These are phyloP conservation scores for Vanderwaltozyma yarrowii DNA, from an alignment of 805 yeast species.

Conservation along the genomic window DNA sequence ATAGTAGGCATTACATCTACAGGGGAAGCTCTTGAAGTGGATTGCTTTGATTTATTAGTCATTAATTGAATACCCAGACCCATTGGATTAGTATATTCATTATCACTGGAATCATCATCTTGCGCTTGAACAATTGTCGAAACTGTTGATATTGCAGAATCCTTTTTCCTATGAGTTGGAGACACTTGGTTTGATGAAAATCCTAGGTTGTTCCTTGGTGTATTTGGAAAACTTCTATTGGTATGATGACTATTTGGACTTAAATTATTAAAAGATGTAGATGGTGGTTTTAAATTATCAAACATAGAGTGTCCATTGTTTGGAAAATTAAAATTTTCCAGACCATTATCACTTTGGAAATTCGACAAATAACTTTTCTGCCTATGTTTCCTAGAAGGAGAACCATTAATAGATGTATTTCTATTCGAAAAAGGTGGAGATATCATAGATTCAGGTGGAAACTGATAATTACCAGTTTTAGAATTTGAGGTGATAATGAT, in stretches of 20 bases:
- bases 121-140: slow-evolving; percentile 23
- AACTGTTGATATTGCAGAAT: slow-evolving; percentile 22
- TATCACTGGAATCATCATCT: slow-evolving; percentile 13
- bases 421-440: slow-evolving; percentile 1
- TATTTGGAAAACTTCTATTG: background rate
- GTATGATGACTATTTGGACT: background rate
- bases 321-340: background rate
- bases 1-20: slow-evolving; percentile 21
- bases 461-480: slow-evolving; percentile 24
- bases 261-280: background rate
- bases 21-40: slow-evolving; percentile 8
- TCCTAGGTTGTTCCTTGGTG: background rate
- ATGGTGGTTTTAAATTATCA: background rate
- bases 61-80: slow-evolving; percentile 13
- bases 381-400: slow-evolving; percentile 8
- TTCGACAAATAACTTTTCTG: slow-evolving; percentile 1
- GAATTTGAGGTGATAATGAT: slow-evolving; percentile 25
- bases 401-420: slow-evolving; percentile 1
- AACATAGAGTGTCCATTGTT: background rate
- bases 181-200: slow-evolving; percentile 1
- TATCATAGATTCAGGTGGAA: slow-evolving; percentile 22
- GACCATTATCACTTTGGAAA: background rate
- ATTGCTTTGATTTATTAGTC: background rate
- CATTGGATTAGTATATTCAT: slow-evolving; percentile 3
- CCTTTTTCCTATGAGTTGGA: slow-evolving; percentile 16